Percentiles rank a stretch among this genome's conserved stretches.
phyloP scores from a whole-genome alignment of 306 rosid genomes.

The Coriaria nepalensis region DNA sequence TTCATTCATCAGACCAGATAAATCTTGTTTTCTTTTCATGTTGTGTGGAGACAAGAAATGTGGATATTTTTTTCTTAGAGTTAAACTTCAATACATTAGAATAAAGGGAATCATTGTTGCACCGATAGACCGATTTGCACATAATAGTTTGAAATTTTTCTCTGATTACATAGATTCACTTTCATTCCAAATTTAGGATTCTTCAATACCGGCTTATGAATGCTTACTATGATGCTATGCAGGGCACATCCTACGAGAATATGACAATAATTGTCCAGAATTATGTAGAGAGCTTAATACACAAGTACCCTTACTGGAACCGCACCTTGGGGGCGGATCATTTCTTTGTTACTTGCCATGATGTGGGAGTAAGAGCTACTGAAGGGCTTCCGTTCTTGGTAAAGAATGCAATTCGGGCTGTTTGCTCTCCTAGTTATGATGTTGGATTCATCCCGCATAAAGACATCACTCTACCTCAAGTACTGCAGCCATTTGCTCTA shows the following conservation, averaged over 20 bases:
- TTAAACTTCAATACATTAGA: no score
- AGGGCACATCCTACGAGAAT: conserved; percentile 87
- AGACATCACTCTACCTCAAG: conserved; percentile 93
- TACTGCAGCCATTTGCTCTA: conserved; percentile 92
- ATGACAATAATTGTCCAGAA: conserved; percentile 84
- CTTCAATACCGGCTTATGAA: no score
- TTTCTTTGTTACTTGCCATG: conserved; percentile 93
- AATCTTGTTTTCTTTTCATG: no score
- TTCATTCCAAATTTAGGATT: no score
- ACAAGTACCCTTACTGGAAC: conserved; percentile 98
- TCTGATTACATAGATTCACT: no score
- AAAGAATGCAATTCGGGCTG: conserved; percentile 90
- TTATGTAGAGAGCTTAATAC: conserved; percentile 70
- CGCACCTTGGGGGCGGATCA: conserved; percentile 96
- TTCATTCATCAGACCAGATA: no score
- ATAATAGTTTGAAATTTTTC: no score
- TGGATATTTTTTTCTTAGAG: no score
- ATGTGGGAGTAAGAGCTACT: conserved; percentile 92
- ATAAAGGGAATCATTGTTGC: no score
- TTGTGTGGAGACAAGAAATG: no score
- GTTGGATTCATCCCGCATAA: conserved; percentile 97
- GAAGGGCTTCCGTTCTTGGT: conserved; percentile 78
- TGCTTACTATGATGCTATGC: conserved; percentile 22
- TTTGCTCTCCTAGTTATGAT: conserved; percentile 94
- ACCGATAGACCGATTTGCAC: no score